Conservation (phyloP, 2,329 filamentous ascomycete genomes). For the Epicoccum nigrum region DNA sequence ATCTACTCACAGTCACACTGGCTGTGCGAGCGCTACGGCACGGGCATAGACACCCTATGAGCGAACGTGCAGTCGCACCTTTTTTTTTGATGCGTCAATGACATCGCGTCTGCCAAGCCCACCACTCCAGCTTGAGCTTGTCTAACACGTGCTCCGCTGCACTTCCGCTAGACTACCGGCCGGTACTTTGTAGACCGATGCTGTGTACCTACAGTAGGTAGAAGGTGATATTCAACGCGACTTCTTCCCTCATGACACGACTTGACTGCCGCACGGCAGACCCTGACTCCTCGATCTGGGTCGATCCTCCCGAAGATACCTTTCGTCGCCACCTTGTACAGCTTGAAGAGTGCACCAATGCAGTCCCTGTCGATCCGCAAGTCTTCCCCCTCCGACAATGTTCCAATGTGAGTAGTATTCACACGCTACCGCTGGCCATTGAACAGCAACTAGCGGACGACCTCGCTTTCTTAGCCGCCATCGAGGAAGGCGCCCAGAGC, state of each 20-base stretch:
- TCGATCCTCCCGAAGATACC: background rate
- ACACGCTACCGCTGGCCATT: background rate
- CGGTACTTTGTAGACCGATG: too few species aligned
- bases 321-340: conserved; percentile 14
- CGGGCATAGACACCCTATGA: conserved; percentile 1
- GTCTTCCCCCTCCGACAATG: background rate
- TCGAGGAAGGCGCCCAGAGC: conserved; percentile 15
- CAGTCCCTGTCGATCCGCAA: conserved; percentile 11
- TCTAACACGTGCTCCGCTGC: background rate
- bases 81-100: conserved; percentile 17
- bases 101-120: background rate
- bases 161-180: background rate
- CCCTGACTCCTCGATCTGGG: conserved; percentile 7
- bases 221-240: too few species aligned
- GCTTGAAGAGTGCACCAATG: conserved; percentile 12
- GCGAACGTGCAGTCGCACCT: background rate
- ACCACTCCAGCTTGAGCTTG: background rate
- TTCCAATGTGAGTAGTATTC: too few species aligned
- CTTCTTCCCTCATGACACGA: conserved; percentile 8
- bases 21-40: too few species aligned
- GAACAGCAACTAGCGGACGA: conserved; percentile 16
- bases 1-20: too few species aligned
- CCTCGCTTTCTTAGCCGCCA: conserved; percentile 8
- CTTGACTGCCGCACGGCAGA: conserved; percentile 6
- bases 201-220: too few species aligned